A percentile compares a stretch with the other conserved stretches of the same genome.
phyloP scores from a whole-genome alignment of 2,329 filamentous ascomycete species.

The Monilinia fructicola region DNA sequence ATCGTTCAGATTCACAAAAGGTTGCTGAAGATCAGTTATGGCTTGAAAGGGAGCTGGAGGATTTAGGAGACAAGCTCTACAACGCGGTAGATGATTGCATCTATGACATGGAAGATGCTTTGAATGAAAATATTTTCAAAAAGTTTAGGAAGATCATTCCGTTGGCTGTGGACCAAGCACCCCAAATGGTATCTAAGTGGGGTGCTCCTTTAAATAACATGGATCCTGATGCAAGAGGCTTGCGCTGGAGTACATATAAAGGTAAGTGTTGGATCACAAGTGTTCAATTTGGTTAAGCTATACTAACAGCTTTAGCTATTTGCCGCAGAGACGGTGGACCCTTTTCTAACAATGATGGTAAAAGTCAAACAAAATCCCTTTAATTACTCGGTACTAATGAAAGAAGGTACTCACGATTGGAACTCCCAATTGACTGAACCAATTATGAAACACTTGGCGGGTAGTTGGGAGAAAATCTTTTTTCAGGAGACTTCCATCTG shows the following conservation, averaged over 20 bases:
- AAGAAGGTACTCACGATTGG: slow-evolving; percentile 2
- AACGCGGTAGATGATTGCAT: slow-evolving; percentile 44
- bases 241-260: slow-evolving; percentile 55
- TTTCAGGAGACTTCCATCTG: slow-evolving; percentile 44
- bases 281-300: background rate
- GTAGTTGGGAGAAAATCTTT: slow-evolving; percentile 41
- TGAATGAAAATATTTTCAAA: slow-evolving; percentile 49
- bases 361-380: background rate
- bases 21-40: slow-evolving; percentile 43
- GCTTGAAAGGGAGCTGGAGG: slow-evolving; percentile 43
- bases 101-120: slow-evolving; percentile 43
- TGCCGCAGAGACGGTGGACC: slow-evolving; percentile 50
- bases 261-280: slow-evolving; percentile 2
- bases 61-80: slow-evolving; percentile 46
- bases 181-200: slow-evolving; percentile 44
- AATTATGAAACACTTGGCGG: slow-evolving; percentile 32
- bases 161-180: slow-evolving; percentile 43
- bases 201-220: slow-evolving; percentile 41
- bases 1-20: slow-evolving; percentile 45
- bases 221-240: slow-evolving; percentile 46
- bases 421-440: slow-evolving; percentile 26
- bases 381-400: background rate
- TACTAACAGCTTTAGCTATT: slow-evolving; percentile 43
- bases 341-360: slow-evolving; percentile 44
- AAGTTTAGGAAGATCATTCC: slow-evolving; percentile 45